Base-by-base conservation (phyloP, 345 rosid genomes). In the Gynandropsis gynandra region DNA sequence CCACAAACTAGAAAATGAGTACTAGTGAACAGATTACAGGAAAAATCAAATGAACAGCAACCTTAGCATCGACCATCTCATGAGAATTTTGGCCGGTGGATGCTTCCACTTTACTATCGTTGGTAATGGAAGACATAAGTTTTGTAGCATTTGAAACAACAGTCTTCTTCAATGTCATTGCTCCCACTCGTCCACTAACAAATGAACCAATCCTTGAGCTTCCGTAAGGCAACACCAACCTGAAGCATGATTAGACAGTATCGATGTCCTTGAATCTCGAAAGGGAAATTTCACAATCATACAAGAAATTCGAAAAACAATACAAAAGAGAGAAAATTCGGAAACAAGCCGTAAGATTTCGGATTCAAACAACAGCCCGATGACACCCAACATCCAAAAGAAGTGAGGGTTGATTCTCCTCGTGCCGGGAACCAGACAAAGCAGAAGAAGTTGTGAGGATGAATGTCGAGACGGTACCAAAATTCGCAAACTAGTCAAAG, bases 201-300 rank as follows among this genome's bases (percentile, higher is more conserved):
- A 59, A 34, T 4, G 71, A 42, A 45, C 69, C 75, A 37, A 52
- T 47, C 34, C 57, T 67, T 66, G 68, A 64, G 24, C 56, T 65
- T 61, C 71, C 56, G 19, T 69, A 56, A 40, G 63, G 77, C 69
- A 68, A 72, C 64, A 42, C 95, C 72, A 72, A 39, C 68, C 49
- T 56, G 63, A 19, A 48, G 59, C 15, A n/a, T n/a, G n/a, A n/a
- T n/a, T n/a, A n/a, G n/a, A n/a, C 41, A 58, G 32, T 51, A 44
- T 15, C 42, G 52, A 9, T 9, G 10, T 33, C 36, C 36, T n/a
- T n/a, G n/a, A 33, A 11, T 33, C 36, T 33, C 36, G 36, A 11
- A 33, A 9, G n/a, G n/a, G n/a, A n/a, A n/a, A n/a, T n/a, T n/a
- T 57, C 59, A 54, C 12, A 3, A 64, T 38, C 10, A 32, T 20